Evolutionary conservation across 2,329 filamentous ascomycete species (phyloP).

Genomic region (Colletotrichum somersetense): DNA sequence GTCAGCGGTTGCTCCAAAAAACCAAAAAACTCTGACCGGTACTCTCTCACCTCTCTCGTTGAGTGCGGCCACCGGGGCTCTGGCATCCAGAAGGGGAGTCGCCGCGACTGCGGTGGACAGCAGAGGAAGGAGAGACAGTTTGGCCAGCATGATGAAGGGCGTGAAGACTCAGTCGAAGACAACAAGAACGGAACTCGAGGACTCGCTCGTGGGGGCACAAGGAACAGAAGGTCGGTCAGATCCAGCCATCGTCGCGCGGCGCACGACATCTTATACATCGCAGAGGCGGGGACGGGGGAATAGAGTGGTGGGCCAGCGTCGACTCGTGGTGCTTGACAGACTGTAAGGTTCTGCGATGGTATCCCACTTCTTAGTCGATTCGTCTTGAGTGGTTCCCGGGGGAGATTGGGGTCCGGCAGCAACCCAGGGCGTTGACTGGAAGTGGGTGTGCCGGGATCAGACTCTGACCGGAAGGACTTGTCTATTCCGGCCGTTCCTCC

Average conservation of each 20-base stretch:
- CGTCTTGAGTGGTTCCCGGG: neutral
- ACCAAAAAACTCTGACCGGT: too few relatives aligned
- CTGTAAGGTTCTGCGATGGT: slow-evolving; percentile 25
- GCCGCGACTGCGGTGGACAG: slow-evolving; percentile 40
- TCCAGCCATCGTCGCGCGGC: slow-evolving; percentile 2
- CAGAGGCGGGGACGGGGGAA: slow-evolving; percentile 5
- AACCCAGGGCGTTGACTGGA: slow-evolving; percentile 8
- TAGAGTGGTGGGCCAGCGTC: slow-evolving; percentile 21
- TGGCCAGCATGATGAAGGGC: slow-evolving; percentile 42
- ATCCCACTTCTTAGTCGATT: neutral
- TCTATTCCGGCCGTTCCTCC: slow-evolving; percentile 33
- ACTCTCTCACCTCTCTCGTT: slow-evolving; percentile 52
- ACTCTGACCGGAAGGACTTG: slow-evolving; percentile 11
- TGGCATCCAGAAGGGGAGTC: slow-evolving; percentile 30
- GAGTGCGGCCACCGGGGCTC: slow-evolving; percentile 42
- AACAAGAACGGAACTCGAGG: slow-evolving; percentile 19
- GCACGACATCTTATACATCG: slow-evolving; percentile 35
- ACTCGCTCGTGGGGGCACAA: slow-evolving; percentile 27
- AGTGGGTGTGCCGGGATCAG: slow-evolving; percentile 10
- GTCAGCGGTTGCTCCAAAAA: slow-evolving; percentile 8
- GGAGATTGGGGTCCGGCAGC: slow-evolving; percentile 14
- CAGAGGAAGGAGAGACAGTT: slow-evolving; percentile 39
- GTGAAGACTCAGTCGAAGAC: neutral
- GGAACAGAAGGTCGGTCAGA: neutral
- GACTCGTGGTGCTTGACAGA: slow-evolving; percentile 22